Conservation (phyloP, 2,329 filamentous ascomycete genomes). For the Zymoseptoria crescenta region DNA sequence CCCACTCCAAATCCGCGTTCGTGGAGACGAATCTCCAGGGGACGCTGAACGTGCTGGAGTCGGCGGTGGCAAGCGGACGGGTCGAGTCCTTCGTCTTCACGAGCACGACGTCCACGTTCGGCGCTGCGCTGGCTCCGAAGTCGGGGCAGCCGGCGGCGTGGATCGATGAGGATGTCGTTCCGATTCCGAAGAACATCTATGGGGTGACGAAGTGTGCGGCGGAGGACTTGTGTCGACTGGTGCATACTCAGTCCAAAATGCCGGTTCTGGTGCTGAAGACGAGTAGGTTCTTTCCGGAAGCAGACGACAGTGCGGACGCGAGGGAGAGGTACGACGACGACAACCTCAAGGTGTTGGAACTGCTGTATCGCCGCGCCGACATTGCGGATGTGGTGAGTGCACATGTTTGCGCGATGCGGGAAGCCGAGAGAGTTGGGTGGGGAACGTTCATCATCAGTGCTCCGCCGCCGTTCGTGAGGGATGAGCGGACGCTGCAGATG, state of each 20-base stretch:
- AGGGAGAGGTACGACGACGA: conserved; percentile 9
- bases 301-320: conserved; percentile 10
- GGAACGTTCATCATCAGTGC: conserved; percentile 15
- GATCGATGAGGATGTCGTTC: conserved; percentile 14
- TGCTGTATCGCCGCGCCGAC: conserved; percentile 13
- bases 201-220: conserved; percentile 44
- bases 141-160: conserved; percentile 16
- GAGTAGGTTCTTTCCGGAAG: conserved; percentile 37
- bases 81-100: conserved; percentile 16
- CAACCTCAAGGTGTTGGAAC: conserved; percentile 17
- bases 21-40: conserved; percentile 17
- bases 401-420: conserved; percentile 11
- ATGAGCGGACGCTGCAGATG: not conserved
- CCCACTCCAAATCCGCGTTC: conserved; percentile 13
- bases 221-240: conserved; percentile 41
- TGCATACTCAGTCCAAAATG: conserved; percentile 34
- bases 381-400: conserved; percentile 12
- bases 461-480: conserved; percentile 11
- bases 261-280: conserved; percentile 41
- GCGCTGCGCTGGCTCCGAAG: conserved; percentile 12
- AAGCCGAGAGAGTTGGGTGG: conserved; percentile 10
- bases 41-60: conserved; percentile 15
- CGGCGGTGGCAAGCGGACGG: conserved; percentile 3
- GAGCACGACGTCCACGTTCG: conserved; percentile 16
- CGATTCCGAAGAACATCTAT: conserved; percentile 20